A percentile compares a stretch with the other conserved stretches of the same genome.
These are phyloP conservation scores for Exophiala oligosperma DNA, from an alignment of 2,329 filamentous ascomycete genomes.

Conservation along the genomic window DNA sequence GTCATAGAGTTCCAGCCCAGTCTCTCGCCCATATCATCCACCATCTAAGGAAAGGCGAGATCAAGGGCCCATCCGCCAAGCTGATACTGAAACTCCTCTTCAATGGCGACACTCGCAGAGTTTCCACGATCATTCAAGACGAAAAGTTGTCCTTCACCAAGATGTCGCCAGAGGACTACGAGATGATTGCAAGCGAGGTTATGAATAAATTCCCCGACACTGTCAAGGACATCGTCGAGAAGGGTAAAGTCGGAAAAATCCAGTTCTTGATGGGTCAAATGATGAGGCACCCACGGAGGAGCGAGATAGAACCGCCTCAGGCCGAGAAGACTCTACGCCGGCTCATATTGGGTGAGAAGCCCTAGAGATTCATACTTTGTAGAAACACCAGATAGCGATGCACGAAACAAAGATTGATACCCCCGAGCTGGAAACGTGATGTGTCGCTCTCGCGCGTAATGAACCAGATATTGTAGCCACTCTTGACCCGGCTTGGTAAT, in stretches of 20 bases:
- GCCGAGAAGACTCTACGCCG: constrained; percentile 54
- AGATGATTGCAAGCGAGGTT: constrained; percentile 53
- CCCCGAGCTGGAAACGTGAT: too few species aligned
- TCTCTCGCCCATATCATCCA: constrained; percentile 48
- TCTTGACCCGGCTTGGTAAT: too few species aligned
- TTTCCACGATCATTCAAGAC: constrained; percentile 56
- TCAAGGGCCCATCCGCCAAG: constrained; percentile 61
- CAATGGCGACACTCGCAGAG: constrained; percentile 48
- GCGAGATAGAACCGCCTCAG: constrained; percentile 61
- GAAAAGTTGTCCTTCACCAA: constrained; percentile 57
- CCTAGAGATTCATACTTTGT: too few species aligned
- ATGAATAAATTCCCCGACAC: constrained; percentile 57
- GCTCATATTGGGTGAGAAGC: constrained; percentile 6
- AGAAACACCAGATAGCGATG: too few species aligned
- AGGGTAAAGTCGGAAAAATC: constrained; percentile 63
- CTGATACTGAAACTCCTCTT: constrained; percentile 58
- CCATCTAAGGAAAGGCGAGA: constrained; percentile 43
- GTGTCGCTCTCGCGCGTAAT: too few species aligned
- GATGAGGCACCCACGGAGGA: constrained; percentile 61
- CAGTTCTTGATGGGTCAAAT: constrained; percentile 70
- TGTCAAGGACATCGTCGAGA: constrained; percentile 59
- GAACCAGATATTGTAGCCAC: too few species aligned
- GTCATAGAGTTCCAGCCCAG: constrained; percentile 39
- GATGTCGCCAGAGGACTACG: constrained; percentile 58
- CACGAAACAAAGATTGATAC: too few species aligned